Base-by-base conservation (phyloP, 768 basidiomycete species). In the Strobilomyces confusus region DNA sequence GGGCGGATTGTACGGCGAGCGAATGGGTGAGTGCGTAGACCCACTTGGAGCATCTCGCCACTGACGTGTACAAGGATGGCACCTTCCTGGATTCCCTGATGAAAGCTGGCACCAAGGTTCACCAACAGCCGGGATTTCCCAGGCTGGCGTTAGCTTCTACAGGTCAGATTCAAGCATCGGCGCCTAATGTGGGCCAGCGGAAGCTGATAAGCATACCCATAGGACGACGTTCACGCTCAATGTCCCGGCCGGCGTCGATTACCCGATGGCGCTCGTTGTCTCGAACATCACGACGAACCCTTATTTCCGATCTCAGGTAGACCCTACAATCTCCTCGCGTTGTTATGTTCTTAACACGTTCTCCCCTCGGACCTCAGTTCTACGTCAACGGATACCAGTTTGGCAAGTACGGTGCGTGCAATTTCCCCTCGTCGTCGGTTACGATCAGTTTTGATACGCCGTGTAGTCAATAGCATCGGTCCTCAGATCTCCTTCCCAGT, bases 1-100 rank as follows among this genome's bases (percentile, higher is more conserved):
- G 62, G 83, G 83, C 9, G 82, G 82, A 2, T 61, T 82, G 2
- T 81, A 75, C 51, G 80, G 70, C 14, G 82, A 84, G 63, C 74
- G 82, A 17, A 75, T 77, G 72, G 79, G 60, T 52, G 41, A 49
- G 42, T 29, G 25, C 22, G 29, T 25, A 50, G 17, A 6, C 4
- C 0, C 14, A 44, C 34, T 23, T 19, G 20, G 6, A 17, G 14
- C 17, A 15, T 12, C 32, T 15, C 32, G 36, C 47, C 22, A 26
- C 36, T 60, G 51, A 68, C 17, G 9, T n/a, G 33, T 19, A 12
- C 23, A 49, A 52, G 63, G 81, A 33, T 82, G 80, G 77, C 82
- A 84, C 59, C 71, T 83, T n/a, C 82, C 82, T 20, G 75, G 71
- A 29, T 80, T 79, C 63, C 68, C 80, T 41, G 79, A 81, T 50